Conservation (phyloP, 805 yeast genomes). For the Candida wancherniae region DNA sequence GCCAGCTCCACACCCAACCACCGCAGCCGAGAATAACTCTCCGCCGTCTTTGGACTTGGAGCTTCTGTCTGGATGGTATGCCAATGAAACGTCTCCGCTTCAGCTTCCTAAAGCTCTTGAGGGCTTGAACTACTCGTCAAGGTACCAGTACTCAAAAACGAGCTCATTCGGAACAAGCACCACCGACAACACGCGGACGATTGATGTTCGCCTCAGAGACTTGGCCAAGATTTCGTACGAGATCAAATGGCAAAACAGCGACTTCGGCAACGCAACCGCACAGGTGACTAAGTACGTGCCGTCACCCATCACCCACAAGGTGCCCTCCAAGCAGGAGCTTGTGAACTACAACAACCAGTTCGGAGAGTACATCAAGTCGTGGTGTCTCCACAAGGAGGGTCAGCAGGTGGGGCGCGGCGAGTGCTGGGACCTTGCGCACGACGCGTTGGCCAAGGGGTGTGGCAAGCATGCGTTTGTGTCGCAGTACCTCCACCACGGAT, state of each 20-base stretch:
- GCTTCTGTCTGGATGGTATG: constrained; percentile 45
- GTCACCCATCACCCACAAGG: constrained; percentile 34
- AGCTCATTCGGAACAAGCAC: constrained; percentile 7
- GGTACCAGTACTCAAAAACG: constrained; percentile 13
- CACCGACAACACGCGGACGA: constrained; percentile 17
- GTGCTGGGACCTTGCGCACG: constrained; percentile 58
- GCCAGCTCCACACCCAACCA: constrained; percentile 15
- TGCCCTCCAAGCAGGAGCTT: constrained; percentile 31
- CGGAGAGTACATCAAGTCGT: constrained; percentile 51
- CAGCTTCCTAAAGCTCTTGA: constrained; percentile 35
- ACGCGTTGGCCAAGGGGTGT: constrained; percentile 50
- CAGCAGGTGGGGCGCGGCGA: constrained; percentile 51
- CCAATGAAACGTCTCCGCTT: constrained; percentile 20
- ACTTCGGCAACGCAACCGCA: constrained; percentile 19
- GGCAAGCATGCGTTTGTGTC: constrained; percentile 56
- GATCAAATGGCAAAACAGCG: constrained; percentile 37
- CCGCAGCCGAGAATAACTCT: constrained; percentile 13
- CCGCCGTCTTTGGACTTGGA: constrained; percentile 42
- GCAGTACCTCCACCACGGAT: constrained; percentile 45
- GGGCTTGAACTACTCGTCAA: constrained; percentile 31
- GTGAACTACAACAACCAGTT: constrained; percentile 31
- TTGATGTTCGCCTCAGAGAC: constrained; percentile 40
- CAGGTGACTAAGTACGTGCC: constrained; percentile 32
- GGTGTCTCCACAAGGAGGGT: constrained; percentile 49
- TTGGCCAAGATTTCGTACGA: constrained; percentile 32